Base-by-base conservation (phyloP, 176 grass and related monocot species). In the Guadua angustifolia region DNA sequence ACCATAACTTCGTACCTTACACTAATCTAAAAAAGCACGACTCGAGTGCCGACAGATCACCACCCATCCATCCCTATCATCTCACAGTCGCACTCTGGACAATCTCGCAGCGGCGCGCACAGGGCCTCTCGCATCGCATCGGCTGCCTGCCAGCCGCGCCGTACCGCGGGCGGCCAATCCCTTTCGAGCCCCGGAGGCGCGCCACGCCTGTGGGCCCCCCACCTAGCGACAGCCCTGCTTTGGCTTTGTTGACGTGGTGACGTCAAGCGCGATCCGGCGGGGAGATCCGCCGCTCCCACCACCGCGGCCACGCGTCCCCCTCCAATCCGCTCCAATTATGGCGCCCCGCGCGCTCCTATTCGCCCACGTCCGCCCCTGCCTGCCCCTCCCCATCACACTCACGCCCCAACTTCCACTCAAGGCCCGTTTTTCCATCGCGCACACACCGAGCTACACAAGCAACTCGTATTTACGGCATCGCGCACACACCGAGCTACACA, bases 321-420 rank as follows among this genome's bases (percentile, higher is more conserved):
- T 81, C 64, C 43, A 5, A 62, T 73, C 10, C 35, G 63, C 24
- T 32, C 50, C 63, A 70, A 85, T 60, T 60, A 85, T 78, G 83
- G 25, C 74, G 40, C n/a, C 38, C 26, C 64, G 39, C 17, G 26
- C 26, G 53, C 66, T 0, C 83, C 74, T 21, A 61, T 85, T 71
- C 51, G 65, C 75, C 74, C 74, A 70, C 83, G 64, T 19, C 38
- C 68, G 8, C 22, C 3, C n/a, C 71, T 39, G 43, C 58, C 71
- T 29, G 45, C 13, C 71, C 22, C 9, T 44, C 72, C 72, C 47
- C 38, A 29, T 84, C 82, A 85, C 63, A 50, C 15, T 84, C 82
- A 85, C 63, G 63, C 15, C 22, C 21, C n/a, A 44, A 17, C 44
- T 29, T 19, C 39, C 25, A 1, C 75, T 26, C 65, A 5, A n/a